Evolutionary conservation across 1,284 basidiomycete genomes (phyloP), one percentile per base, ranked within the genome.

Genomic region (Fomitopsis pinicola): DNA sequence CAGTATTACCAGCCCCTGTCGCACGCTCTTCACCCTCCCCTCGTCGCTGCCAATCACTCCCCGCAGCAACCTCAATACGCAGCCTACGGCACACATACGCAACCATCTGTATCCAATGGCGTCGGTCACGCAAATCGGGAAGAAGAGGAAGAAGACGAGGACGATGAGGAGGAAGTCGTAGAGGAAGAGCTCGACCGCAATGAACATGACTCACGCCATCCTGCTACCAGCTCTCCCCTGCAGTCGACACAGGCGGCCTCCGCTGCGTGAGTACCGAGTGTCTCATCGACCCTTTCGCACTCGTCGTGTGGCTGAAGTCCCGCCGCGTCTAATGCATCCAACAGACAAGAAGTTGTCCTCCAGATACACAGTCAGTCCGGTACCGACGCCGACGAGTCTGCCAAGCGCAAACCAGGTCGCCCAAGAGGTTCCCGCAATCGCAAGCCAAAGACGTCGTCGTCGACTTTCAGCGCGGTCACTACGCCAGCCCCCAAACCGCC

Each of bases 1-100:
- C 88, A 90, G 72, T 85, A 88, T 69, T 91, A 91, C 76, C 88
- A 89, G 66, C 86, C 89, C 48, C 80, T 91, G 68, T 91, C 89
- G 62, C 86, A 89, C 77, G 89, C 89, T 55, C 79, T 91, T 55
- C 78, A 89, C 71, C 87, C 85, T 2, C 84, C 83, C 59, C 65
- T 72, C 46, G 67, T 71, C 33, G 68, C 70, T 54, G 30, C 66
- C 64, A 53, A 69, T 63, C 67, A 63, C 63, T 53, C 66, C 59
- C 61, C 69, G 58, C 71, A 68, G 64, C 63, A 63, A 57, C 72
- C 71, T 55, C 68, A 69, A 56, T 55, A 69, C 58, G 59, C 52
- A 54, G 2, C 69, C 30, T 70, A 74, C 64, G 57, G 62, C 62
- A 59, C 67, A 65, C 67, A 72, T 69, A 61, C 66, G 55, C 71